These are phyloP conservation scores for Vitis amurensis DNA, from an alignment of 164 flowering plant genomes.

Conservation along the genomic window DNA sequence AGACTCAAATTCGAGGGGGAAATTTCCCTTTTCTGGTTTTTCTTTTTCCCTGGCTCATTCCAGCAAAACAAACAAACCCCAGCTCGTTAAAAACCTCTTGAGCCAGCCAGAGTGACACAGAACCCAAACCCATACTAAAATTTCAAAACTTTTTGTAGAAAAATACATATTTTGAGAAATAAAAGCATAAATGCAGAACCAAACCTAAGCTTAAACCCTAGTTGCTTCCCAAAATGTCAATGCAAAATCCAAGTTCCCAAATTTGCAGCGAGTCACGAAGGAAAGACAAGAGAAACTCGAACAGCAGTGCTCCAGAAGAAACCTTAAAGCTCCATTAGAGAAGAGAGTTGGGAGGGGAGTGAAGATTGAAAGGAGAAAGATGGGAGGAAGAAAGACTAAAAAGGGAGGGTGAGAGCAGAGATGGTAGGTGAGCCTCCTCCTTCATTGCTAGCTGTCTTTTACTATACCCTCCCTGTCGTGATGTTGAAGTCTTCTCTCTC, in stretches of 20 bases:
- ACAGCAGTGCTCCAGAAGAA: background rate
- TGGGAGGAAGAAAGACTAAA: slow-evolving; percentile 21
- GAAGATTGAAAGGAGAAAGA: slow-evolving; percentile 3
- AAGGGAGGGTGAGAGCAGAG: slow-evolving; percentile 19
- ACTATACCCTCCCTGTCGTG: slow-evolving; percentile 44
- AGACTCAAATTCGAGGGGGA: no score
- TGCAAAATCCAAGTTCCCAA: no score
- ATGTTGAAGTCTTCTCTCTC: slow-evolving; percentile 45
- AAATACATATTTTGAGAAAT: no score
- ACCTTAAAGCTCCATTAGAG: background rate
- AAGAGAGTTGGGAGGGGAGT: background rate
- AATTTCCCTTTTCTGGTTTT: no score
- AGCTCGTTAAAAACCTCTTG: no score
- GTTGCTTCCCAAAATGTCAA: background rate
- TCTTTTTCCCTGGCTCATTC: slow-evolving; percentile 8
- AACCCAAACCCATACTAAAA: no score
- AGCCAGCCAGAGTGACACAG: no score
- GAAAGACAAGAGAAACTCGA: no score
- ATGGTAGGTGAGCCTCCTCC: slow-evolving; percentile 60
- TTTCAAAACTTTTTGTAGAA: no score
- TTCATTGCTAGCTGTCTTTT: slow-evolving; percentile 75
- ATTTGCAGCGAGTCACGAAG: no score
- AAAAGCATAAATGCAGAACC: background rate
- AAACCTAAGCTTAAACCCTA: slow-evolving; percentile 6
- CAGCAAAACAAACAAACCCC: slow-evolving; percentile 1